Conservation (phyloP, 2,329 filamentous ascomycete species). For the Fusarium sp. region DNA sequence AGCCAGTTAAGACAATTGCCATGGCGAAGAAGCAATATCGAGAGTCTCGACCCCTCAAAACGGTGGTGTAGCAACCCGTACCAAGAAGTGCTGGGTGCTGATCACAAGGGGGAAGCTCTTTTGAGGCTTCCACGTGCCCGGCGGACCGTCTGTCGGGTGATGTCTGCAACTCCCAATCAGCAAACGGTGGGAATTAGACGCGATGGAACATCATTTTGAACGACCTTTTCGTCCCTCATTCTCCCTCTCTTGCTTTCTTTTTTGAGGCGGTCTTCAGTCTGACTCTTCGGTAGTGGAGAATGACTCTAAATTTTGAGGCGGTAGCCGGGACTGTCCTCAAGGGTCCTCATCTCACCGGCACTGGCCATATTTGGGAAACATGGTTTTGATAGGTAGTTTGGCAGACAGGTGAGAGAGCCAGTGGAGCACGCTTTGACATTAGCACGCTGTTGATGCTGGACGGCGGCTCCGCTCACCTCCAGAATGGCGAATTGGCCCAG, state of each 20-base stretch:
- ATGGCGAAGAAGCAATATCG: conserved; percentile 20
- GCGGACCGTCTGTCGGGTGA: conserved; percentile 42
- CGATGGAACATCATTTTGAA: neutral
- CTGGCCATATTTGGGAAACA: conserved; percentile 10
- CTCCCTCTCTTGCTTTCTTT: neutral
- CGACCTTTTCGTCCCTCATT: neutral
- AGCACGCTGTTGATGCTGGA: conserved; percentile 18
- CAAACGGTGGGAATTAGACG: conserved; percentile 7
- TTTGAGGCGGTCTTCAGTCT: conserved; percentile 8
- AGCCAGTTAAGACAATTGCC: neutral
- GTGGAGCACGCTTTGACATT: conserved; percentile 23
- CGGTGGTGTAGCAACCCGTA: conserved; percentile 29
- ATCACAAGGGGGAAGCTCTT: conserved; percentile 36
- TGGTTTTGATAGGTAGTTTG: conserved; percentile 30
- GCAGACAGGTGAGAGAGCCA: conserved; percentile 22
- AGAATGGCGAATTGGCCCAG: neutral
- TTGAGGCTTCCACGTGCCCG: conserved; percentile 42
- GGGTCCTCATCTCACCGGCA: conserved; percentile 13
- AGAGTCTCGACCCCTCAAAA: conserved; percentile 25
- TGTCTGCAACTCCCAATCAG: conserved; percentile 34
- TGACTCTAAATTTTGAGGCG: conserved; percentile 1
- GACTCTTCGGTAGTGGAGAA: conserved; percentile 1
- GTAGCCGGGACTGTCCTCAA: neutral
- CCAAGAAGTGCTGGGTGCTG: conserved; percentile 31
- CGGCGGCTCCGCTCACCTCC: conserved; percentile 22